Evolutionary conservation across 2,329 filamentous ascomycete species (phyloP).

Genomic region (Arthrobotrys iridis): DNA sequence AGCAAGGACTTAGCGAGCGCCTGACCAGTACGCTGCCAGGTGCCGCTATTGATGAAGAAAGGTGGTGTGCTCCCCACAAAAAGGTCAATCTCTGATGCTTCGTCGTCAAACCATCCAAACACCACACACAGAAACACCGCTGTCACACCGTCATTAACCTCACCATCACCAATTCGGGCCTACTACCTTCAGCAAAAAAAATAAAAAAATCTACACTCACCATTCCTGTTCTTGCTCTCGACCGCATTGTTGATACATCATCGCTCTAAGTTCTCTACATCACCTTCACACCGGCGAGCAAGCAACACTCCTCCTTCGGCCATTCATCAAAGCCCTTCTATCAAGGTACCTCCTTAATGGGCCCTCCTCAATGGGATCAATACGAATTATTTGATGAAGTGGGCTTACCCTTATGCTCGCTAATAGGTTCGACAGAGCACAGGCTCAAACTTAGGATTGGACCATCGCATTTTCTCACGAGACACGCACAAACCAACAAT

Average conservation of each 20-base stretch:
- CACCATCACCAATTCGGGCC: background rate
- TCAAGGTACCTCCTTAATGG: background rate
- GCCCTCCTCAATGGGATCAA: no score
- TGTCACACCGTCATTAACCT: background rate
- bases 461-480: background rate
- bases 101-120: background rate
- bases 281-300: no score
- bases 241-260: no score
- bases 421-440: no score
- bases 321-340: background rate
- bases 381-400: no score
- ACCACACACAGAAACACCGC: background rate
- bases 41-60: background rate
- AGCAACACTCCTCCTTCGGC: background rate
- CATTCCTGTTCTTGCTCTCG: no score
- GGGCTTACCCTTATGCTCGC: background rate
- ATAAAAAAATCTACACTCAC: no score
- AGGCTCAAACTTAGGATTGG: background rate
- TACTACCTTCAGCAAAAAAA: no score
- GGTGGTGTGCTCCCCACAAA: constrained; percentile 1
- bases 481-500: background rate
- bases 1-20: background rate
- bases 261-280: no score
- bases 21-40: background rate
- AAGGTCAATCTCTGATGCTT: background rate